Evolutionary conservation across 495 filamentous ascomycete genomes (phyloP), one percentile per base, ranked within the genome.

Genomic region (Penicillium ucsense): DNA sequence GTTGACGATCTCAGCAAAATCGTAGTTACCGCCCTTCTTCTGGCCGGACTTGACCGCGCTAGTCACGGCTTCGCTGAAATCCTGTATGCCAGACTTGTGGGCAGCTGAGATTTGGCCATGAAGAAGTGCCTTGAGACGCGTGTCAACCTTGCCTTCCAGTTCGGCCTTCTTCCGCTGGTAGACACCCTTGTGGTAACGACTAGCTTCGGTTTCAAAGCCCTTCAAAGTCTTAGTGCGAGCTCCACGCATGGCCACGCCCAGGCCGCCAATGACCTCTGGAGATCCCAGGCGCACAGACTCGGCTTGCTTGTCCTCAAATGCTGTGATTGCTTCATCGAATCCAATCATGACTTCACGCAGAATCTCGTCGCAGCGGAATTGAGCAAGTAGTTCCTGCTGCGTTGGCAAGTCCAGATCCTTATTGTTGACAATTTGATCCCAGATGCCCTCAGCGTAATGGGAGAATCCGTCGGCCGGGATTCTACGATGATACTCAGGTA

Each of bases 381-480:
- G 92, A 3, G 92, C 92, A 42, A 98, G 80, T 39, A 98, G 71
- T 59, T 98, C 92, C 62, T 98, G 92, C 66, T 98, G 92, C 0
- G 92, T 96, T 10, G 92, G 92, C 32, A 98, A 68, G 70, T 98
- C 92, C 50, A 98, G 72, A 57, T 98, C 92, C 67, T 98, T 98
- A 69, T 98, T 98, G 67, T 89, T 86, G 56, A 94, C 88, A 56
- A 98, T 98, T 65, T 96, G 92, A 61, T 95, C 88, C 92, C 92
- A 98, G 10, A 98, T 81, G 35, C 89, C 86, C 57, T 89, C 82
- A 6, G 92, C 90, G 60, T 97, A 98, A 44, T 86, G 75, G 3
- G 91, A 82, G 63, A 96, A 91, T 4, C 92, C 92, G 62, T 98
- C 92, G 7, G 92, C 92, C 35, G 92, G 92, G 47, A 98, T 96